phyloP scores from a whole-genome alignment of 148 eudicot species.

The Fagopyrum esculentum region DNA sequence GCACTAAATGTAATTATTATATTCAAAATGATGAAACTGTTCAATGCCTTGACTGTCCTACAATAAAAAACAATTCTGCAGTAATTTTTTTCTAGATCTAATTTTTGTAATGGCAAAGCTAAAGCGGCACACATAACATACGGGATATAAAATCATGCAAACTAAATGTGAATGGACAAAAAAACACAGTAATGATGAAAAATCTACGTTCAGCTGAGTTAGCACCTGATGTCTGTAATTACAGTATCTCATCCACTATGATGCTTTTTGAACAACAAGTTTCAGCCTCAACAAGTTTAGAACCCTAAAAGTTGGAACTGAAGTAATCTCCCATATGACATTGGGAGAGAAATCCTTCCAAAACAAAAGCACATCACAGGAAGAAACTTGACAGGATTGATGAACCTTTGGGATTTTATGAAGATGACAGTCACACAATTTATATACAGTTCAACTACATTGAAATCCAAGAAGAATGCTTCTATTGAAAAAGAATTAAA shows the following conservation, averaged over 20 bases:
- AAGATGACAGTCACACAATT: background rate
- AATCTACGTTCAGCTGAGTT: background rate
- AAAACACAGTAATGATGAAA: background rate
- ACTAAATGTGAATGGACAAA: background rate
- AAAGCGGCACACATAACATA: background rate
- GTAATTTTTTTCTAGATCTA: background rate
- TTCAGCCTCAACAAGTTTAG: background rate
- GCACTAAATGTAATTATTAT: too few species aligned
- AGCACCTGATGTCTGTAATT: background rate
- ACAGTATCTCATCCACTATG: background rate
- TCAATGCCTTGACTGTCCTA: background rate
- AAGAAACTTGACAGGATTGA: background rate
- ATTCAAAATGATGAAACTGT: background rate
- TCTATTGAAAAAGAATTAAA: background rate
- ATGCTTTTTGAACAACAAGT: background rate
- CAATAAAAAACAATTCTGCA: background rate
- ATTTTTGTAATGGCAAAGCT: background rate
- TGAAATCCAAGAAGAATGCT: background rate
- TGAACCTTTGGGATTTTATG: background rate
- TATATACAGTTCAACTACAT: background rate
- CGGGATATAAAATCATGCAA: background rate
- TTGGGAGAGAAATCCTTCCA: background rate
- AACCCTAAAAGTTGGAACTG: background rate
- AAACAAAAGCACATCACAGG: background rate
- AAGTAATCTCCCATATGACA: background rate